These are phyloP conservation scores for Theileria annulata DNA, from an alignment of 169 alveolate species.

Conservation along the genomic window DNA sequence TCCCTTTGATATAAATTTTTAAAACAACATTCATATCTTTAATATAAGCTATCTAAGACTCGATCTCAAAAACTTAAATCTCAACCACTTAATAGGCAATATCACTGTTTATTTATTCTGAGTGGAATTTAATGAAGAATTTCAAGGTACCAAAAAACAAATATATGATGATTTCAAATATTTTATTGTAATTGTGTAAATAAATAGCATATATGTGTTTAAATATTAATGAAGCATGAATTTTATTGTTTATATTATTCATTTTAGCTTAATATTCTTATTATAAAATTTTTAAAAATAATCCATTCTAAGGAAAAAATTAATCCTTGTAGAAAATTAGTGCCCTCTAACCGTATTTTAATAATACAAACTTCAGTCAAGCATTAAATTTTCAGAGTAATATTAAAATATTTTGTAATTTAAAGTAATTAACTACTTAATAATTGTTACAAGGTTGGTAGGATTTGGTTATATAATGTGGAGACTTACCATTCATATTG, in stretches of 20 bases:
- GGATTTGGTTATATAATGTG: neutral
- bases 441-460: neutral
- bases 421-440: no score
- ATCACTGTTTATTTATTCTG: neutral
- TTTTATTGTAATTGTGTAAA: neutral
- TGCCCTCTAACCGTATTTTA: neutral
- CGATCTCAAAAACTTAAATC: neutral
- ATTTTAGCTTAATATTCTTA: neutral
- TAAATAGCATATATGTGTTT: neutral
- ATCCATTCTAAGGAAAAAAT: no score
- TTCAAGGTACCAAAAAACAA: neutral
- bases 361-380: neutral
- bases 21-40: no score
- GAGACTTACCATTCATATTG: neutral
- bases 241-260: neutral
- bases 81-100: neutral
- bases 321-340: no score
- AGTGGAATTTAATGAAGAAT: neutral
- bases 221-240: neutral
- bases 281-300: no score
- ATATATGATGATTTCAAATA: neutral
- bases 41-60: no score
- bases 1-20: neutral
- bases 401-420: neutral
- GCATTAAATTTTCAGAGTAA: no score